Evolutionary conservation across 2,329 filamentous ascomycete species (phyloP), one percentile per base, ranked within the genome.

Genomic region (Fusarium vanettenii): DNA sequence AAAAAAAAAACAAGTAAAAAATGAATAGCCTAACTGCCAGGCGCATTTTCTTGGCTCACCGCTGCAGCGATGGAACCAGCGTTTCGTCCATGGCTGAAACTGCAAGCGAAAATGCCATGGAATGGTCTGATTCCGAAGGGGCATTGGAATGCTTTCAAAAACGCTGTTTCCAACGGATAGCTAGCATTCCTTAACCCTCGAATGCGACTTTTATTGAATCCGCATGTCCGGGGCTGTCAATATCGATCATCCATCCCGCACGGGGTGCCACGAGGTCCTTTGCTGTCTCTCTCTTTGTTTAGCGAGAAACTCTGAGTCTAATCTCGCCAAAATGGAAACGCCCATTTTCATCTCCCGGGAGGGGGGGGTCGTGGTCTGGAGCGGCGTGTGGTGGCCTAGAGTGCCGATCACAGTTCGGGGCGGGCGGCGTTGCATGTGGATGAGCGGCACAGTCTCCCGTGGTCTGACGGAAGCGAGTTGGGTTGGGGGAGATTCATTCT

Each of bases 401-500:
- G 29, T 31, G 76, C 64, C 76, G 76, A 78, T 78, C 76, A 72
- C 72, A 65, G 76, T 71, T 75, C 67, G 75, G 69, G 52, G 35
- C 39, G 25, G 45, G 31, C 8, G 25, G 22, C 20, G 27, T 16
- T 7, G 48, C 43, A 62, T 64, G 72, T 73, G 74, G 73, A 64
- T 63, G 52, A 72, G 64, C 52, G 70, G 70, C 71, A 56, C 67
- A 63, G 45, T 27, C 22, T 43, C 39, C 66, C 63, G 61, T 66
- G 67, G 63, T 67, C 59, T 25, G 62, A 72, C 60, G 68, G 64
- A 43, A 25, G 37, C 45, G 37, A 55, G 66, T 25, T 78, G 76
- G 75, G 76, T 78, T 78, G 73, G 76, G 76, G 71, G 75, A 78
- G 74, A 74, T 70, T 50, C 6, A n/a, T 29, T 29, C 29, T 8